A percentile compares a stretch with the other conserved stretches of the same genome.
These are phyloP conservation scores for Pelomyxa schiedti DNA, from an alignment of 78 protist genomes.

Conservation along the genomic window DNA sequence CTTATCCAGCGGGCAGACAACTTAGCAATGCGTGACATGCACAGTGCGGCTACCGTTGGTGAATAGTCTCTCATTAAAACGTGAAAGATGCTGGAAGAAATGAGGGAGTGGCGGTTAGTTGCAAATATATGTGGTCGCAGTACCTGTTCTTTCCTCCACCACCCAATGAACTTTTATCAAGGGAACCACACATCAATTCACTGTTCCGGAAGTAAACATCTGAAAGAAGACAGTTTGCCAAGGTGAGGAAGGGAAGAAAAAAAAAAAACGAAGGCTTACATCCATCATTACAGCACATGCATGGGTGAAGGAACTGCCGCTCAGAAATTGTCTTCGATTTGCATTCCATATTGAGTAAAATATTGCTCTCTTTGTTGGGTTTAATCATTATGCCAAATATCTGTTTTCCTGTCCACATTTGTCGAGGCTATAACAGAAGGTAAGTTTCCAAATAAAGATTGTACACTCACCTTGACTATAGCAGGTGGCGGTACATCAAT, in stretches of 20 bases:
- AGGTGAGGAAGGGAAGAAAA: neutral
- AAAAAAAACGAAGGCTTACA: conserved; percentile 25
- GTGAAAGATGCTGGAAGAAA: conserved; percentile 60
- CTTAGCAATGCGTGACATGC: conserved; percentile 90
- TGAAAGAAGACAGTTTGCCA: neutral
- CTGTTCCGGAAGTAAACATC: conserved; percentile 52
- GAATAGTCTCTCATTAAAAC: conserved; percentile 60
- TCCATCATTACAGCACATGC: conserved; percentile 86
- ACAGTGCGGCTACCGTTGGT: conserved; percentile 50
- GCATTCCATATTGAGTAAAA: conserved; percentile 53
- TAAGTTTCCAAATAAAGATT: neutral
- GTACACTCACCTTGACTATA: conserved; percentile 32
- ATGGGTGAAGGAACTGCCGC: too few species aligned
- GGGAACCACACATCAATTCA: conserved; percentile 78
- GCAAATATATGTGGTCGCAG: neutral
- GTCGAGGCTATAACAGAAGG: conserved; percentile 54
- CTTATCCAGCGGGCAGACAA: conserved; percentile 45
- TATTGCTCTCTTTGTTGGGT: conserved; percentile 36
- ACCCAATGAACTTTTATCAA: conserved; percentile 74
- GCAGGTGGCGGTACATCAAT: conserved; percentile 82
- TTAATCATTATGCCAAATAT: conserved; percentile 51
- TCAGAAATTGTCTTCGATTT: conserved; percentile 26
- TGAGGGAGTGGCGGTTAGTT: neutral
- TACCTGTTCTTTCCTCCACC: conserved; percentile 2
- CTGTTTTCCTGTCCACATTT: conserved; percentile 99